Evolutionary conservation across 805 yeast species (phyloP).

Genomic region (Starmera amethionina): DNA sequence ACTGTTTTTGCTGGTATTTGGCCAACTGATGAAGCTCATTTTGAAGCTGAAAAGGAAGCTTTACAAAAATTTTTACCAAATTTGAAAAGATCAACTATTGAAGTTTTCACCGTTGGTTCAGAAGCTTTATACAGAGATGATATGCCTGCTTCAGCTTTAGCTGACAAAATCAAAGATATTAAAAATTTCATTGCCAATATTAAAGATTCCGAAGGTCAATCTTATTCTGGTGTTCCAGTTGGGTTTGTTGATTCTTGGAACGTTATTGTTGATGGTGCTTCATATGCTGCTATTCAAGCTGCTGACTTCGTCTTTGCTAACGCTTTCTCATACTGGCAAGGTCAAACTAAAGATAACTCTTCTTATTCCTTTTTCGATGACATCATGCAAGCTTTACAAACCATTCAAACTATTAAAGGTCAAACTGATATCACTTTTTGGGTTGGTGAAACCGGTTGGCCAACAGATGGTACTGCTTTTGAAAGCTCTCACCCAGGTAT

Average conservation of each 20-base stretch:
- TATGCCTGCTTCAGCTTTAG: constrained; percentile 65
- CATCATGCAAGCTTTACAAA: constrained; percentile 93
- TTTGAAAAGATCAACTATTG: constrained; percentile 57
- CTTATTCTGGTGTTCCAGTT: constrained; percentile 63
- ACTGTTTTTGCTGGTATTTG: constrained; percentile 77
- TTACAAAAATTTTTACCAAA: constrained; percentile 61
- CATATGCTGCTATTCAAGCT: constrained; percentile 62
- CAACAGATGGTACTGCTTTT: constrained; percentile 71
- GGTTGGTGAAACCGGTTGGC: constrained; percentile 99
- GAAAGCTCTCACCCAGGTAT: constrained; percentile 60
- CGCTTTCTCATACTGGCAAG: constrained; percentile 99
- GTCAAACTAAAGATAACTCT: constrained; percentile 75
- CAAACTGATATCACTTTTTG: constrained; percentile 79
- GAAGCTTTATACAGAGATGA: constrained; percentile 93
- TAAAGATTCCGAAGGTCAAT: constrained; percentile 71
- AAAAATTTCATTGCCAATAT: constrained; percentile 50
- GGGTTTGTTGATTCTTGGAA: constrained; percentile 98
- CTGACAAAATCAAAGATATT: constrained; percentile 53
- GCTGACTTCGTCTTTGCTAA: constrained; percentile 85
- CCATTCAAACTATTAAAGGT: constrained; percentile 80
- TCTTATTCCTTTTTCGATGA: constrained; percentile 92
- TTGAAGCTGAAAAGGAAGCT: constrained; percentile 63
- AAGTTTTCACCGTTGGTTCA: constrained; percentile 83
- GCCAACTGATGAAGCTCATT: constrained; percentile 86
- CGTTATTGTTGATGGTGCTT: constrained; percentile 70